Conservation (phyloP, 176 grass and related monocot genomes). For the Raddia distichophylla region DNA sequence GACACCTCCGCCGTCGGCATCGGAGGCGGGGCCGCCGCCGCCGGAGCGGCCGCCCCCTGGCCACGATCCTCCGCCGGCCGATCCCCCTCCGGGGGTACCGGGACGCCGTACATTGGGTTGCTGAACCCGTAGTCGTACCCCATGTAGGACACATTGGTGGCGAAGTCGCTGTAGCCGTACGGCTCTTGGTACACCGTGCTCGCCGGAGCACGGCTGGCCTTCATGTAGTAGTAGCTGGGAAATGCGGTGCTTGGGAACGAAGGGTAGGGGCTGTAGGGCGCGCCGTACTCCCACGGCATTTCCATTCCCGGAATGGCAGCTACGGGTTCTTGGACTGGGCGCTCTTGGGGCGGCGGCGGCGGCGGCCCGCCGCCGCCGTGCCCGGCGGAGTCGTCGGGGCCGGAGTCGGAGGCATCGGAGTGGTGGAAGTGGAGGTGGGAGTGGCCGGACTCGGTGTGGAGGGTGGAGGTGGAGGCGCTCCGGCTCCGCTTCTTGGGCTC, state of each 20-base stretch:
- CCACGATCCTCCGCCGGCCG: conserved; percentile 23
- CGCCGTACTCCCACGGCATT: conserved; percentile 42
- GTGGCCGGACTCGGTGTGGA: conserved; percentile 49
- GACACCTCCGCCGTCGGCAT: conserved; percentile 54
- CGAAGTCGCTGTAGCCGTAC: conserved; percentile 50
- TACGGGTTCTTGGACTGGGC: conserved; percentile 15
- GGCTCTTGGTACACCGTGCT: conserved; percentile 81
- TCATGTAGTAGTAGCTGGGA: conserved; percentile 77
- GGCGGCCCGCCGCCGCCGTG: conserved; percentile 25
- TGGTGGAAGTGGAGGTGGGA: conserved; percentile 59
- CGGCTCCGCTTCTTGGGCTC: conserved; percentile 41
- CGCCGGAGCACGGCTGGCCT: conserved; percentile 48
- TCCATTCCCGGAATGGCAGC: conserved; percentile 25
- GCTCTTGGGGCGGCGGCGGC: conserved; percentile 27
- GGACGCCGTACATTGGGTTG: conserved; percentile 59
- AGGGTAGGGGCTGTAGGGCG: conserved; percentile 34
- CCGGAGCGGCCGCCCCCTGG: neutral
- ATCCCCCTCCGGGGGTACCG: conserved; percentile 18
- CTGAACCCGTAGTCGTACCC: conserved; percentile 53
- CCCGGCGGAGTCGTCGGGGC: neutral
- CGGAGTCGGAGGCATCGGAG: conserved; percentile 43
- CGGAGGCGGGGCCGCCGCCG: conserved; percentile 51
- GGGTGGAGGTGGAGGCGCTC: conserved; percentile 44
- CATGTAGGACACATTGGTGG: conserved; percentile 45
- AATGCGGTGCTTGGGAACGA: conserved; percentile 43